Conservation (phyloP, 257 asterid species). For the Paulownia fortunei region DNA sequence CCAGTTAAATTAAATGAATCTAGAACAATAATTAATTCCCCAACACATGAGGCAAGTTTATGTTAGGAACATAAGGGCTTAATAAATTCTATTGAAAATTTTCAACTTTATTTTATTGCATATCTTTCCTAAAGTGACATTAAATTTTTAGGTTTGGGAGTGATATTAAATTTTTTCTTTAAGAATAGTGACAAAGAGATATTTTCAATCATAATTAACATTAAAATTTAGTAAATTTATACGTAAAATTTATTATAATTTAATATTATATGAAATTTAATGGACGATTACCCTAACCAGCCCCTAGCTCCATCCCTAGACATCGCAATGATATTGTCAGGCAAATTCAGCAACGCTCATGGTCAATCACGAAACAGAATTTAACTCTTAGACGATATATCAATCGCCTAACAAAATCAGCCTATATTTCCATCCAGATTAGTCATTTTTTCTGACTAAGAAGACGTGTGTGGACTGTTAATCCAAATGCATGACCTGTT, state of each 20-base stretch:
- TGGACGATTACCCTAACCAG: no score
- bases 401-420: neutral
- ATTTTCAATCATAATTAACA: no score
- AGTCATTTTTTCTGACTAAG: neutral
- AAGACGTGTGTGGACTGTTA: neutral
- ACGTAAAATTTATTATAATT: no score
- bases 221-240: no score
- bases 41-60: neutral
- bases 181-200: no score
- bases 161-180: no score
- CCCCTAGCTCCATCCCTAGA: no score
- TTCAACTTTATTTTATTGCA: no score
- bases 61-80: neutral
- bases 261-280: no score
- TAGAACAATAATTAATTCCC: neutral
- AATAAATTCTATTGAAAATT: no score
- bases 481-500: neutral
- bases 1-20: neutral
- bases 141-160: no score
- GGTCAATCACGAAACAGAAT: neutral
- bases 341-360: neutral
- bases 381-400: neutral
- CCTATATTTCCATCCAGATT: neutral
- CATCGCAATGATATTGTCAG: neutral
- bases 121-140: no score